Percentiles rank a stretch among this genome's conserved stretches.
Conservation (phyloP, 1,139 yeast species). For the Wickerhamomyces sp. region DNA sequence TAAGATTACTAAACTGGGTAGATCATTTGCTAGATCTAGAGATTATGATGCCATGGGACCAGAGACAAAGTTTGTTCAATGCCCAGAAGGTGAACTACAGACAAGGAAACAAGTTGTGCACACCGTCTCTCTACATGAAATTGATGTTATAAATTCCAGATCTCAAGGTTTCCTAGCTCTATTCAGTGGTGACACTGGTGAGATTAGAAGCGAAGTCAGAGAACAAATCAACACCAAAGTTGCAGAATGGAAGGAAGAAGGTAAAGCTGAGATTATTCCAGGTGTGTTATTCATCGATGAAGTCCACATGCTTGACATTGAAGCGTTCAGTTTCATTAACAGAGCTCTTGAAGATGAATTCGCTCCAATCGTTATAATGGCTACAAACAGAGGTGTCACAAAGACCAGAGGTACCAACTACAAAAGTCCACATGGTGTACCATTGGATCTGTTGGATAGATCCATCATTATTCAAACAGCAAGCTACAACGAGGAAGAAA, state of each 20-base stretch:
- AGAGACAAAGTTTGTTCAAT: conserved; percentile 93
- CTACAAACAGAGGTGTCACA: conserved; percentile 93
- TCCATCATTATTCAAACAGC: conserved; percentile 87
- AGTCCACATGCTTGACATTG: conserved; percentile 98
- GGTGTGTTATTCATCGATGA: conserved; percentile 98
- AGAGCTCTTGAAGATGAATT: conserved; percentile 96
- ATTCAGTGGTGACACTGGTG: conserved; percentile 97
- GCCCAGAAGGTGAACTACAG: conserved; percentile 98
- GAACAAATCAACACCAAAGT: conserved; percentile 96
- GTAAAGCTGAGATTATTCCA: conserved; percentile 97
- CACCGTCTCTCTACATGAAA: conserved; percentile 93
- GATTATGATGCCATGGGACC: conserved; percentile 99
- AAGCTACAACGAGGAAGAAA: conserved; percentile 73
- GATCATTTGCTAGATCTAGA: conserved; percentile 92
- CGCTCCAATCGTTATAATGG: conserved; percentile 97
- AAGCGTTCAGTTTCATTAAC: conserved; percentile 91
- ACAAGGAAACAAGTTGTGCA: conserved; percentile 93
- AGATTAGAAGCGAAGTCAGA: conserved; percentile 90
- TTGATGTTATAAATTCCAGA: conserved; percentile 96
- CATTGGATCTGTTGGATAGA: conserved; percentile 90
- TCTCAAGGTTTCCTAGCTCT: conserved; percentile 96
- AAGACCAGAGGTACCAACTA: conserved; percentile 90
- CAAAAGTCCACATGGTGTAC: conserved; percentile 95
- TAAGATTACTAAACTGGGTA: conserved; percentile 87
- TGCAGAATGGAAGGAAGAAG: conserved; percentile 99